Evolutionary conservation across 2,329 filamentous ascomycete species (phyloP).

Genomic region (Ophiognomonia clavigignenti-juglandacearum): DNA sequence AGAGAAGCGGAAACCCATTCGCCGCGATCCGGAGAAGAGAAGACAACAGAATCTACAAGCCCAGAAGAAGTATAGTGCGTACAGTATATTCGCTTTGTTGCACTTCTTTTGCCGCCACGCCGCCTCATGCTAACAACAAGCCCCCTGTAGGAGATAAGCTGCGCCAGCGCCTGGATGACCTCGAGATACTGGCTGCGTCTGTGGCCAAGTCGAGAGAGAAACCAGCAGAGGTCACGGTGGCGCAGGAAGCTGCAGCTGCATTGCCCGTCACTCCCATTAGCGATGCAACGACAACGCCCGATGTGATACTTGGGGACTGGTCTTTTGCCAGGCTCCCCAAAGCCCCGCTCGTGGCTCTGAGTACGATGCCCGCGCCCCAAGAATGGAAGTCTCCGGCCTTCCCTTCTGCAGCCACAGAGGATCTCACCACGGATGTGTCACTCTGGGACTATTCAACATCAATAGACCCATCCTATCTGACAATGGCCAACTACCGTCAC

Average conservation of each 20-base stretch:
- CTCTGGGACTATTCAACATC: conserved; percentile 3
- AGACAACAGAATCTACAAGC: conserved; percentile 21
- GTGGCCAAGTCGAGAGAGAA: background rate
- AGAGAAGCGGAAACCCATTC: conserved; percentile 14
- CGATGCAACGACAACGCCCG: background rate
- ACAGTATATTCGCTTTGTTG: background rate
- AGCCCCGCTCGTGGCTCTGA: background rate
- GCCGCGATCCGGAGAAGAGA: conserved; percentile 21
- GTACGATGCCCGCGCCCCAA: too few species aligned
- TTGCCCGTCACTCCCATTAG: background rate
- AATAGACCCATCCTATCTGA: conserved; percentile 3
- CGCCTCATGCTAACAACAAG: background rate
- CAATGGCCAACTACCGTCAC: background rate
- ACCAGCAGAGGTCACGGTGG: background rate
- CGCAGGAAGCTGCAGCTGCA: background rate
- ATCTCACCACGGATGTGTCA: background rate
- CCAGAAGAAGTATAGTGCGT: conserved; percentile 22
- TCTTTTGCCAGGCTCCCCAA: background rate
- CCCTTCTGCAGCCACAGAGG: background rate
- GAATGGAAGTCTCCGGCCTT: too few species aligned
- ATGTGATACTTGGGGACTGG: background rate
- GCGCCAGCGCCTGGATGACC: conserved; percentile 16
- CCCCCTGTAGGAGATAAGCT: conserved; percentile 16
- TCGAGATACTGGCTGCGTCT: conserved; percentile 17
- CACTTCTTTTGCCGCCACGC: too few species aligned